Evolutionary conservation across 2,329 filamentous ascomycete genomes (phyloP).

Genomic region (Xylariaceae sp.): DNA sequence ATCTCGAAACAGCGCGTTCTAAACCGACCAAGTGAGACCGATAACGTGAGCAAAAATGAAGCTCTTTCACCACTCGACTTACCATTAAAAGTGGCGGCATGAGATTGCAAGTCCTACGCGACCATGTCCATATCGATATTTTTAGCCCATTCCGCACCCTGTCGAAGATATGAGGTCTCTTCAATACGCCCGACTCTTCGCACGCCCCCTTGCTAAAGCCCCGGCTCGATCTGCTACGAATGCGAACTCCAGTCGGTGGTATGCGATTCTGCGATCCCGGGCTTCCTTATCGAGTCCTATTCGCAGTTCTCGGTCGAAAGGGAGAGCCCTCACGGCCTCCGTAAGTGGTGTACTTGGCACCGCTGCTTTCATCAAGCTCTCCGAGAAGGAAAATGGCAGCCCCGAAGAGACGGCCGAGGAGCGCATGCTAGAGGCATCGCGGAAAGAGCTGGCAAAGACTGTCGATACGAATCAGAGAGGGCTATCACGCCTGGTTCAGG

Average conservation of each 20-base stretch:
- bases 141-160: constrained; percentile 5
- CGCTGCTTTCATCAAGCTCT: constrained; percentile 52
- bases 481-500: constrained; percentile 52
- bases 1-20: constrained; percentile 9
- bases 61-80: neutral
- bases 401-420: constrained; percentile 64
- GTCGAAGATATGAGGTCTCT: constrained; percentile 42
- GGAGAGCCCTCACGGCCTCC: constrained; percentile 36
- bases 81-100: neutral
- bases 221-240: constrained; percentile 16
- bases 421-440: constrained; percentile 80
- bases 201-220: constrained; percentile 30
- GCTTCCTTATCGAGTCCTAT: constrained; percentile 10
- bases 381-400: constrained; percentile 48
- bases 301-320: constrained; percentile 19
- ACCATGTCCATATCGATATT: constrained; percentile 12
- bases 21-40: neutral
- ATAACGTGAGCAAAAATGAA: neutral
- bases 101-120: neutral
- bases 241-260: constrained; percentile 14
- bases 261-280: constrained; percentile 20
- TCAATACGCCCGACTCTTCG: constrained; percentile 40
- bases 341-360: constrained; percentile 46
- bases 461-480: constrained; percentile 59
- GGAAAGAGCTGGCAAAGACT: constrained; percentile 67